These are phyloP conservation scores for Byssothecium circinans DNA, from an alignment of 2,329 filamentous ascomycete species.

Conservation along the genomic window DNA sequence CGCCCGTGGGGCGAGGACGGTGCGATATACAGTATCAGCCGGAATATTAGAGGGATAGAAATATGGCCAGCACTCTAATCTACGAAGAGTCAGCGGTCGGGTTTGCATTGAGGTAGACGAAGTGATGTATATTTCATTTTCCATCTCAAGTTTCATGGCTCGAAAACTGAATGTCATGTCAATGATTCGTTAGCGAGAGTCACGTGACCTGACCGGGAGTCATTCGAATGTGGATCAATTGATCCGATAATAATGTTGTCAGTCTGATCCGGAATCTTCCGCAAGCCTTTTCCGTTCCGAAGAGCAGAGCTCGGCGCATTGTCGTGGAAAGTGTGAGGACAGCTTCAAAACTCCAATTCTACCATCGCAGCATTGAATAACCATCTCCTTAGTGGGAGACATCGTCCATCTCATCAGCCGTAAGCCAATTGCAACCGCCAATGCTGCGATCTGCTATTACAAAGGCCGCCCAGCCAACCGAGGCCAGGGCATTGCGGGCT, in stretches of 20 bases:
- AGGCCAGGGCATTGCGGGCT: slow-evolving; percentile 36
- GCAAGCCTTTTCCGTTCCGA: slow-evolving; percentile 1
- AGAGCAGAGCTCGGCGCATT: background rate
- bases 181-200: no score
- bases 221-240: no score
- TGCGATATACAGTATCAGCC: no score
- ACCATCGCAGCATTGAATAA: background rate
- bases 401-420: slow-evolving; percentile 3
- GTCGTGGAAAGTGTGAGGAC: background rate
- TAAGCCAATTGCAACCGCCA: slow-evolving; percentile 9
- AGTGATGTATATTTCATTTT: no score
- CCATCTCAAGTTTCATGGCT: no score
- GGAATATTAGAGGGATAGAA: no score
- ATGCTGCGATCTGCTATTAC: slow-evolving; percentile 41
- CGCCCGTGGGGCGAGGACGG: background rate
- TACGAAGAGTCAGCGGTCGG: no score
- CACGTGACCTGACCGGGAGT: no score
- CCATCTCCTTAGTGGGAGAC: slow-evolving; percentile 2
- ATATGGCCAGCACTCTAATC: no score
- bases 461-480: slow-evolving; percentile 39
- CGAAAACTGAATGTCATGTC: no score
- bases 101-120: no score
- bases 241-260: no score
- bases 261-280: slow-evolving; percentile 1
- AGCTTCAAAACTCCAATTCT: background rate